Evolutionary conservation across 225 moss, liverwort and hornwort species (phyloP).

Genomic region (Pleurozium schreberi): DNA sequence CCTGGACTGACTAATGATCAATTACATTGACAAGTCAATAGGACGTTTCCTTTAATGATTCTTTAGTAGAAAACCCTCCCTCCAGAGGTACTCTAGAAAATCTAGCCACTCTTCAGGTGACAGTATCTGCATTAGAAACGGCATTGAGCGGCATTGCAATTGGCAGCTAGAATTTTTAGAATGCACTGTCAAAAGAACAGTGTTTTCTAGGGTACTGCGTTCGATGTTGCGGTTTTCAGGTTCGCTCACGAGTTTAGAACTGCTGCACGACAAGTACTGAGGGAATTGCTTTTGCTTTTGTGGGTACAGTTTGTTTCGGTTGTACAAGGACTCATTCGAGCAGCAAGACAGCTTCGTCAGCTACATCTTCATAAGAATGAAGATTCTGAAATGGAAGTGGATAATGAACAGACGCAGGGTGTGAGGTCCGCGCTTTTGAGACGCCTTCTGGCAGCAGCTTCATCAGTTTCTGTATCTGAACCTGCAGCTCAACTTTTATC

Average conservation of each 20-base stretch:
- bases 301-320: conserved; percentile 87
- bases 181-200: neutral
- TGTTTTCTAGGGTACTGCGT: neutral
- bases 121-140: neutral
- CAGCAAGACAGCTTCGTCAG: conserved; percentile 66
- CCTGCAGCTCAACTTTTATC: conserved; percentile 75
- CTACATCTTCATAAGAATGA: conserved; percentile 25
- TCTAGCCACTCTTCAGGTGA: neutral
- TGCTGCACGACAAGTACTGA: neutral
- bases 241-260: neutral
- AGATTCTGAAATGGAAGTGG: conserved; percentile 16
- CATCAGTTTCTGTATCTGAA: conserved; percentile 54
- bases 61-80: neutral
- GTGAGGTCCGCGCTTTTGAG: conserved; percentile 56
- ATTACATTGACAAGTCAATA: neutral
- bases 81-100: neutral
- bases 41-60: neutral
- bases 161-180: neutral
- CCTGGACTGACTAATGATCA: neutral
- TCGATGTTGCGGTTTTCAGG: neutral
- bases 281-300: neutral
- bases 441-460: conserved; percentile 70
- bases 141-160: neutral
- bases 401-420: conserved; percentile 9
- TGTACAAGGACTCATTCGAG: conserved; percentile 63